Conservation (phyloP, 2,329 filamentous ascomycete genomes). For the Apiospora marii region DNA sequence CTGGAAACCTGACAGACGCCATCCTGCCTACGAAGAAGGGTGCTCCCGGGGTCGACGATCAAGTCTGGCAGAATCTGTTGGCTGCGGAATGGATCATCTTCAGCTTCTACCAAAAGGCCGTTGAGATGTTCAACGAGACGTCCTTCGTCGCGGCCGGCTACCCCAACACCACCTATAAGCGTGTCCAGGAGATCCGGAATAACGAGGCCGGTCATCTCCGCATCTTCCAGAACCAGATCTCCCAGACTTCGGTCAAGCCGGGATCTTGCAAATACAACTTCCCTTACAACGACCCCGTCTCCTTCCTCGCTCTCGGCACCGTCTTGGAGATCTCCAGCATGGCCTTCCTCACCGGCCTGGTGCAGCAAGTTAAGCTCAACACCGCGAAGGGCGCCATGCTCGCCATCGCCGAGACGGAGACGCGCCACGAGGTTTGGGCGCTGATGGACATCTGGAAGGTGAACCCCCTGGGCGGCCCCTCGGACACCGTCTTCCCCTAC, state of each 20-base stretch:
- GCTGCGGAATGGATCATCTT: slow-evolving; percentile 54
- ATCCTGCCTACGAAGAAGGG: slow-evolving; percentile 38
- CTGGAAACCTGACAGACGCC: slow-evolving; percentile 45
- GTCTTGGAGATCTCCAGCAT: slow-evolving; percentile 48
- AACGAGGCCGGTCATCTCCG: slow-evolving; percentile 54
- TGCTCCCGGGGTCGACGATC: slow-evolving; percentile 47
- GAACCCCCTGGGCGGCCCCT: slow-evolving; percentile 49
- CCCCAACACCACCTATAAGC: slow-evolving; percentile 46
- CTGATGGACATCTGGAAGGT: slow-evolving; percentile 50
- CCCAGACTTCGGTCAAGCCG: slow-evolving; percentile 50
- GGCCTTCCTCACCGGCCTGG: slow-evolving; percentile 49
- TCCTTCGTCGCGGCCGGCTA: slow-evolving; percentile 42
- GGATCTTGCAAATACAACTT: slow-evolving; percentile 35
- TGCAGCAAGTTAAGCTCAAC: slow-evolving; percentile 43
- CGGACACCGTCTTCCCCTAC: slow-evolving; percentile 51
- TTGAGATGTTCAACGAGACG: slow-evolving; percentile 48
- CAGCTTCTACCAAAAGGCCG: slow-evolving; percentile 51
- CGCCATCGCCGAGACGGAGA: slow-evolving; percentile 46
- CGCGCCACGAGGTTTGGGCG: slow-evolving; percentile 50
- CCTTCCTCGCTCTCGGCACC: slow-evolving; percentile 42
- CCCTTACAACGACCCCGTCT: slow-evolving; percentile 33
- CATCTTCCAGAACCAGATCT: slow-evolving; percentile 54
- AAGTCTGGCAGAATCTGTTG: slow-evolving; percentile 53
- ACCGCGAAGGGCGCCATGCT: slow-evolving; percentile 47
- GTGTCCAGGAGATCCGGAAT: slow-evolving; percentile 49